Evolutionary conservation across 768 basidiomycete species (phyloP), one percentile per base, ranked within the genome.

Genomic region (Rhizopogon vulgaris): DNA sequence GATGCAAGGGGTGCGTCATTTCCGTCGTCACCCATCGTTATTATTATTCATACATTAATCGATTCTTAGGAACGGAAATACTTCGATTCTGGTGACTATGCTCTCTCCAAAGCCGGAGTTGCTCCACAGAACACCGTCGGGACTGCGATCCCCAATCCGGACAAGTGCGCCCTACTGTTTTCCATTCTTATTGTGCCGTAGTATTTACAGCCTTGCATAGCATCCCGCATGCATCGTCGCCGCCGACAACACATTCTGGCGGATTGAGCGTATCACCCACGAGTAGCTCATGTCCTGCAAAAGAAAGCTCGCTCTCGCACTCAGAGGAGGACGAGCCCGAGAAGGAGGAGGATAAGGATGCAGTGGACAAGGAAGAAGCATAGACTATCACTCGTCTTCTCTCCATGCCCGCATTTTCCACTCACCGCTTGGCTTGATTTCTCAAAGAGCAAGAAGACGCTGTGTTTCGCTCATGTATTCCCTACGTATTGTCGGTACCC

Each of bases 61-160:
- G 41, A 55, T 47, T 56, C 48, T 36, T 60, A 97, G 94, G 95
- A 99, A 65, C 90, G 96, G 63, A 98, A 98, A 72, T 99, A 93
- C 74, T 99, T 99, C 69, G 96, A 98, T 72, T 98, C 95, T 51
- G 96, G 96, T 52, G 96, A 99, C 69, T 98, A 98, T 64, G 94
- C 94, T 28, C 77, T 99, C 58, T 93, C 92, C 47, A 97, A 98
- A 70, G 96, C 96, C 3, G 89, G 96, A 25, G 85, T 87, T 42
- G 78, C 86, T n/a, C 85, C 90, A 43, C 90, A 91, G 68, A 89
- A 78, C 57, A 78, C 83, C 3, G 92, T 97, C 51, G 96, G 96
- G 27, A 98, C 94, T 8, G 90, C 93, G 34, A 97, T 97, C 58
- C 95, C 96, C n/a, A 94, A 90, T 69, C 94, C 96, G 27, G 91